Evolutionary conservation across 2,329 filamentous ascomycete genomes (phyloP), one percentile per base, ranked within the genome.

Genomic region (Aspergillus amoenus): DNA sequence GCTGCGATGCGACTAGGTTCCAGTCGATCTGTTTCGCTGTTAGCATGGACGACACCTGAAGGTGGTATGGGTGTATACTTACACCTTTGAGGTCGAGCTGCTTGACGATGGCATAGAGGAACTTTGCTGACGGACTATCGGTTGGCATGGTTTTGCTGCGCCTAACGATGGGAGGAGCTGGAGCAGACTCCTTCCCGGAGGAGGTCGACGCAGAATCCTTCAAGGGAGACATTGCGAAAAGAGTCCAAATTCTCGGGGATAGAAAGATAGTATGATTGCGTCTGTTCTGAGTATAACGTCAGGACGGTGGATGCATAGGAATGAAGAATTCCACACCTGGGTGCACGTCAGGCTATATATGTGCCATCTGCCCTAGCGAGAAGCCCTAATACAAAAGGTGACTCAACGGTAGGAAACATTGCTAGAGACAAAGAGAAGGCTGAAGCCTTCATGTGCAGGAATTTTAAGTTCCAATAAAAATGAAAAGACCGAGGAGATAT

Each of bases 61-160:
- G 2, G n/a, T 5, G 3, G 4, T 11, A 15, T 11, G 13, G 7
- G 17, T 8, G 17, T 7, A 7, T n/a, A 61, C 76, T 61, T 66
- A 81, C 80, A 46, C 76, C 74, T 68, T 81, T 82, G 32, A 84
- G 68, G 61, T 82, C 80, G 49, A 83, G 72, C 62, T 84, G 82
- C 61, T 81, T 82, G 61, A 84, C 70, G 51, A 84, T 83, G 21
- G 79, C 76, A 65, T 82, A 84, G n/a, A 83, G 73, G 57, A 84
- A 81, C 40, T 78, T 79, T 34, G 76, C 75, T 17, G 77, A 82
- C 48, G 79, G 76, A 51, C 72, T 76, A 59, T 84, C 81, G 5
- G 74, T 79, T 27, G 79, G 74, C 73, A 80, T 70, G 8, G 73
- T 73, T 55, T 77, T 78, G 56, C 66, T 71, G 55, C 75, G 74